A percentile compares a stretch with the other conserved stretches of the same genome.
These are phyloP conservation scores for Theileria luwenshuni DNA, from an alignment of 169 alveolate genomes.

Conservation along the genomic window DNA sequence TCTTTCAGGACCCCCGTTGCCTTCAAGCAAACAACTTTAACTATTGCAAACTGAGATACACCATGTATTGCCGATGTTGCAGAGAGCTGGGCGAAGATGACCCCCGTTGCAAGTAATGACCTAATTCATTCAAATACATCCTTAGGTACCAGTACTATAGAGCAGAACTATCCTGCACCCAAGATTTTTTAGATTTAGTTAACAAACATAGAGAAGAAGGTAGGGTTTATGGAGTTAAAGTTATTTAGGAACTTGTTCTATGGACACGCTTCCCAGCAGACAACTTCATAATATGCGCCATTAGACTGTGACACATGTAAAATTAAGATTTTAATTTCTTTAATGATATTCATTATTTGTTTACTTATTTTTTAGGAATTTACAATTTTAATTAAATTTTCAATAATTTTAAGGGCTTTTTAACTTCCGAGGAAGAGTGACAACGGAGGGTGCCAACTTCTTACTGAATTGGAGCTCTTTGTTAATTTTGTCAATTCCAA, in stretches of 20 bases:
- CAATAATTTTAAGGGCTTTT: too few species aligned
- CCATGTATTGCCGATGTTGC: conserved; percentile 74
- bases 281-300: conserved; percentile 61
- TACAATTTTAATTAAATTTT: too few species aligned
- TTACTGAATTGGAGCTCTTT: too few species aligned
- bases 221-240: conserved; percentile 11
- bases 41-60: conserved; percentile 73
- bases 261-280: conserved; percentile 33
- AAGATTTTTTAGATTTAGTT: conserved; percentile 67
- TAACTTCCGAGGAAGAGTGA: too few species aligned
- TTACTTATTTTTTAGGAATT: too few species aligned
- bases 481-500: too few species aligned
- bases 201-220: conserved; percentile 66
- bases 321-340: not conserved
- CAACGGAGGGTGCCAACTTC: too few species aligned
- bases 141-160: conserved; percentile 77
- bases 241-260: conserved; percentile 38
- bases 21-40: conserved; percentile 69
- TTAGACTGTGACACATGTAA: not conserved
- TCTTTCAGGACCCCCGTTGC: conserved; percentile 74
- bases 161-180: conserved; percentile 79
- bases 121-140: not conserved
- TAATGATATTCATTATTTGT: too few species aligned
- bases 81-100: conserved; percentile 76
- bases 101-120: conserved; percentile 76